Percentiles rank a stretch among this genome's conserved stretches.
phyloP scores from a whole-genome alignment of 345 rosid genomes.

The Turritis glabra region DNA sequence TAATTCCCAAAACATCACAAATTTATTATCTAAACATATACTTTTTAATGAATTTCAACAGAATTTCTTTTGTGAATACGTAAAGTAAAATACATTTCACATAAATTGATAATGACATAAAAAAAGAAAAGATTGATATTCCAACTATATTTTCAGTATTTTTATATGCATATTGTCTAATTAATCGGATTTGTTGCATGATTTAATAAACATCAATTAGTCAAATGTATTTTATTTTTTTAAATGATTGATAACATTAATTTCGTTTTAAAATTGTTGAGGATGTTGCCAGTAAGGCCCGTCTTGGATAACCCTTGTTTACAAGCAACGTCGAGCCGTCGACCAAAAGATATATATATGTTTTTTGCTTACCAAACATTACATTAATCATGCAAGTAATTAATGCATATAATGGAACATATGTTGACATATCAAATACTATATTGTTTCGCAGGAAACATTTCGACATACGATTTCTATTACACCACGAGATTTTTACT shows the following conservation, averaged over 20 bases:
- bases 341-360: not conserved
- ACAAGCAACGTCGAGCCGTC: slow-evolving; percentile 35
- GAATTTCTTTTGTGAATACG: no score
- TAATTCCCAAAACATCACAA: not conserved
- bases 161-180: not conserved
- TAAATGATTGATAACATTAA: slow-evolving; percentile 14
- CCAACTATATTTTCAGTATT: not conserved
- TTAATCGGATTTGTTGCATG: slow-evolving; percentile 10
- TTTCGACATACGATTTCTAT: slow-evolving; percentile 19
- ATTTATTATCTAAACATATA: no score
- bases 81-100: no score
- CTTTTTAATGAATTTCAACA: no score
- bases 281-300: slow-evolving; percentile 41
- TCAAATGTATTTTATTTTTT: not conserved
- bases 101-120: slow-evolving; percentile 31
- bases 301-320: slow-evolving; percentile 37
- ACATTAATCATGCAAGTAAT: slow-evolving; percentile 35
- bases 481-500: slow-evolving; percentile 16
- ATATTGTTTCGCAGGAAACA: slow-evolving; percentile 9
- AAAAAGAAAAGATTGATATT: not conserved
- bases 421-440: slow-evolving; percentile 21
- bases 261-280: slow-evolving; percentile 10
- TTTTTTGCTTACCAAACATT: slow-evolving; percentile 26
- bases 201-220: not conserved
- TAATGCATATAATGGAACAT: slow-evolving; percentile 28